Percentiles rank a stretch among this genome's conserved stretches.
phyloP scores from a whole-genome alignment of 495 filamentous ascomycete genomes.

The Penicillium roqueforti region DNA sequence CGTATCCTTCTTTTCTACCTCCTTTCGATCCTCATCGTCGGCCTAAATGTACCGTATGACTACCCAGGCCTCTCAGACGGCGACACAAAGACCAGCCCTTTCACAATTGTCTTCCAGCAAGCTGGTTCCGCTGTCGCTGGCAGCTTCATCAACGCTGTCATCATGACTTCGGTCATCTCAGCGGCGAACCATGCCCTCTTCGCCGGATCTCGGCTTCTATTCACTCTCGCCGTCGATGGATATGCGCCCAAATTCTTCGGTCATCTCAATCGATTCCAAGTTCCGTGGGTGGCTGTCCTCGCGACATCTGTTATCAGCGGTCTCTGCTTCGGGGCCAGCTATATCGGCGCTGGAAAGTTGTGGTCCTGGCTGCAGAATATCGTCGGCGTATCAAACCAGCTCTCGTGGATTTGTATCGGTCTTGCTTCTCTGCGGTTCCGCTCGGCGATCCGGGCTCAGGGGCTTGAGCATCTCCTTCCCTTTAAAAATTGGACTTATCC shows the following conservation, averaged over 20 bases:
- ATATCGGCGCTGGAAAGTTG: conserved; percentile 55
- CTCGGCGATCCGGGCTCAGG: conserved; percentile 47
- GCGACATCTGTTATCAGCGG: conserved; percentile 52
- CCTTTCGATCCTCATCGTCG: conserved; percentile 46
- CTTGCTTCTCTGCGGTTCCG: conserved; percentile 59
- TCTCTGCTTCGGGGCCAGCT: conserved; percentile 57
- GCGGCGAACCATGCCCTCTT: conserved; percentile 54
- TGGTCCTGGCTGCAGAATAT: conserved; percentile 59
- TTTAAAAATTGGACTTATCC: conserved; percentile 63
- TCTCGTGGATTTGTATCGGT: conserved; percentile 58
- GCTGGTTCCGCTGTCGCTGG: conserved; percentile 47
- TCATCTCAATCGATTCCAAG: conserved; percentile 49
- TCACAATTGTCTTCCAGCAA: conserved; percentile 50
- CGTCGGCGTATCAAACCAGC: conserved; percentile 60
- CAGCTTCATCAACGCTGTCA: conserved; percentile 54
- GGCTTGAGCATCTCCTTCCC: conserved; percentile 54
- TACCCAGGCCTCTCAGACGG: conserved; percentile 41
- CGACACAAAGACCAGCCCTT: conserved; percentile 44
- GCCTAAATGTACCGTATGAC: conserved; percentile 53
- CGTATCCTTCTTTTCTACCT: conserved; percentile 52
- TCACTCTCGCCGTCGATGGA: conserved; percentile 43
- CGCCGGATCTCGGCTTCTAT: conserved; percentile 49
- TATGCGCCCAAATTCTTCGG: conserved; percentile 48
- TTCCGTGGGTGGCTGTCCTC: conserved; percentile 57
- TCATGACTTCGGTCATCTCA: conserved; percentile 52